phyloP scores from a whole-genome alignment of 2,329 filamentous ascomycete genomes.

The Penicillium janthinellum region DNA sequence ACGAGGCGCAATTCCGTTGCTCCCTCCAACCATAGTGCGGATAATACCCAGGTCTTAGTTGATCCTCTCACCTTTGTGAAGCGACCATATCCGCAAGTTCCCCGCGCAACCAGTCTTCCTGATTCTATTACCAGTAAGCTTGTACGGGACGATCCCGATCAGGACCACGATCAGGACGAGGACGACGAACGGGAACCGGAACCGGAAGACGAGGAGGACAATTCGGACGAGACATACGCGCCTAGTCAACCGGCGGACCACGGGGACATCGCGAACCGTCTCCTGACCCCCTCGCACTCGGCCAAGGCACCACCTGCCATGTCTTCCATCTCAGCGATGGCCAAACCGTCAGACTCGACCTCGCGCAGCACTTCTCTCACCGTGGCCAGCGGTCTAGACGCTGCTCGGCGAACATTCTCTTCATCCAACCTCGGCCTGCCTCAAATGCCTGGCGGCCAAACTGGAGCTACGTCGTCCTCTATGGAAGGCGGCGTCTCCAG shows the following conservation, averaged over 20 bases:
- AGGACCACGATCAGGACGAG: constrained; percentile 22
- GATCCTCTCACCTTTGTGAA: constrained; percentile 46
- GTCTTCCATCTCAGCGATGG: constrained; percentile 51
- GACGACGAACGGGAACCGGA: constrained; percentile 20
- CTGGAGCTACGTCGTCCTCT: constrained; percentile 49
- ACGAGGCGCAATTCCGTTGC: constrained; percentile 49
- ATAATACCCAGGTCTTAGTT: constrained; percentile 39
- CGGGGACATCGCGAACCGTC: constrained; percentile 40
- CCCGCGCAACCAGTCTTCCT: constrained; percentile 43
- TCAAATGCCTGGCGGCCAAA: constrained; percentile 33
- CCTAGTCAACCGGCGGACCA: constrained; percentile 31
- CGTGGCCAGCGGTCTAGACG: constrained; percentile 36
- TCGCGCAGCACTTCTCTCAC: constrained; percentile 43
- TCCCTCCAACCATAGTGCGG: constrained; percentile 37
- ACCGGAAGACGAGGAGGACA: constrained; percentile 20
- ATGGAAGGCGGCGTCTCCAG: constrained; percentile 51
- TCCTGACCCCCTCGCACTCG: constrained; percentile 43
- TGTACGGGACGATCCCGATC: constrained; percentile 26
- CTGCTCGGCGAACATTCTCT: constrained; percentile 34
- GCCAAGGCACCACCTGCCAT: constrained; percentile 51
- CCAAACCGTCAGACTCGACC: constrained; percentile 40
- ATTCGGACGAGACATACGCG: constrained; percentile 25
- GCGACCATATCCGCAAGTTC: constrained; percentile 41
- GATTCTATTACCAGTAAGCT: constrained; percentile 40
- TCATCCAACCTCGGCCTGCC: constrained; percentile 32